Conservation (phyloP, 163 green algal genomes). For the Chlorella variabilis region DNA sequence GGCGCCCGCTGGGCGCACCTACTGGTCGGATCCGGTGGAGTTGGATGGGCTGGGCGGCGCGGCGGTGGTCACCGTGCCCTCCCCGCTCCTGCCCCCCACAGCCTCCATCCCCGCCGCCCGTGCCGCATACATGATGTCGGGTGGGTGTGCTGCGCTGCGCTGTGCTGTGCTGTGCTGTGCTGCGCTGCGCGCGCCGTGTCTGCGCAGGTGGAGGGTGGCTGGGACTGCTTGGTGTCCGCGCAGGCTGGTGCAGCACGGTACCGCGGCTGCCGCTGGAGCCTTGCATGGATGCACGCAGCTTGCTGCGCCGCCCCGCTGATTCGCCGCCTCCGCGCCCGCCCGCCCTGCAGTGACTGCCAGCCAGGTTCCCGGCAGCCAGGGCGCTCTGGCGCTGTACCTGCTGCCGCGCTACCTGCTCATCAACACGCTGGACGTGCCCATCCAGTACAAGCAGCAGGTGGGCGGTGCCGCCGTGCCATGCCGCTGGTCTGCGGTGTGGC, state of each 20-base stretch:
- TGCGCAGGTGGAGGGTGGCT: too few species aligned
- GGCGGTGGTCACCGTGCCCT: conserved; percentile 57
- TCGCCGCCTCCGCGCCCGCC: too few species aligned
- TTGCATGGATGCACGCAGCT: too few species aligned
- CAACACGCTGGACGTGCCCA: conserved; percentile 66
- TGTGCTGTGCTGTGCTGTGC: too few species aligned
- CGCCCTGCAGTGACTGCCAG: conserved; percentile 26
- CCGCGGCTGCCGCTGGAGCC: too few species aligned
- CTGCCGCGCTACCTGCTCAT: conserved; percentile 78
- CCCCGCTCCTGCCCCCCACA: conserved; percentile 13
- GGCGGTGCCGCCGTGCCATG: not conserved
- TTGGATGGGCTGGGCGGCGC: conserved; percentile 60
- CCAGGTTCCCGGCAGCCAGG: conserved; percentile 50
- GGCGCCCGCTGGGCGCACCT: conserved; percentile 52
- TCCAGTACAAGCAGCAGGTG: conserved; percentile 79
- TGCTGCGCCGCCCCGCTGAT: too few species aligned
- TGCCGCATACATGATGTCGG: conserved; percentile 46
- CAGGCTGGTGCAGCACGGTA: too few species aligned
- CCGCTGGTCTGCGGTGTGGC: not conserved
- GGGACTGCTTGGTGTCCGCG: too few species aligned
- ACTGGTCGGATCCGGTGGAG: conserved; percentile 54
- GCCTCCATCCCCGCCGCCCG: conserved; percentile 30
- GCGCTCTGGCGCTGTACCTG: conserved; percentile 71
- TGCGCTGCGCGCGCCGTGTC: too few species aligned
- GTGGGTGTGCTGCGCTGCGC: not conserved